A percentile compares a stretch with the other conserved stretches of the same genome.
Conservation (phyloP, 2,329 filamentous ascomycete genomes). For the Lecanicillium sp. region DNA sequence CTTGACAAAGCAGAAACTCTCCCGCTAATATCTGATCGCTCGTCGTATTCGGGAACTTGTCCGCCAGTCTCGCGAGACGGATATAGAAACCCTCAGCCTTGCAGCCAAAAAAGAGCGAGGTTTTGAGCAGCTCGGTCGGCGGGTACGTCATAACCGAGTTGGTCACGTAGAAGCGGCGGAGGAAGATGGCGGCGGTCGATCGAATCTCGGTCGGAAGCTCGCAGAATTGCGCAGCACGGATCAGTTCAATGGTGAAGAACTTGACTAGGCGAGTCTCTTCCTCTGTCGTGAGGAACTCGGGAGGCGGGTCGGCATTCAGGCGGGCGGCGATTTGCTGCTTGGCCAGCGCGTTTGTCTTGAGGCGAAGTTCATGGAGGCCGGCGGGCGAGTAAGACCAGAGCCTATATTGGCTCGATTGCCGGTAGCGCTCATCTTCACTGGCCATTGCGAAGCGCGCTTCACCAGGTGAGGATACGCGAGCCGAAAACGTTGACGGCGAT, state of each 20-base stretch:
- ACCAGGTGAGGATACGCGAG: neutral
- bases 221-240: slow-evolving; percentile 50
- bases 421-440: slow-evolving; percentile 86
- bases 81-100: slow-evolving; percentile 86
- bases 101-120: slow-evolving; percentile 84
- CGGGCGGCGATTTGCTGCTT: slow-evolving; percentile 52
- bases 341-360: slow-evolving; percentile 74
- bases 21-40: slow-evolving; percentile 81
- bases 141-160: slow-evolving; percentile 97
- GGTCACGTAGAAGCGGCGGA: slow-evolving; percentile 91
- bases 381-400: slow-evolving; percentile 86
- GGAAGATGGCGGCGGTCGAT: slow-evolving; percentile 75
- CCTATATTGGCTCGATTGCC: slow-evolving; percentile 81
- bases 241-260: slow-evolving; percentile 61
- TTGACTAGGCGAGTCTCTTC: slow-evolving; percentile 80
- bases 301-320: slow-evolving; percentile 48
- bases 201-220: slow-evolving; percentile 46
- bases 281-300: slow-evolving; percentile 74
- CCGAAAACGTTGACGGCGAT: neutral
- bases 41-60: slow-evolving; percentile 63
- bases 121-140: slow-evolving; percentile 81
- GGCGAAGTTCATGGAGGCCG: slow-evolving; percentile 64
- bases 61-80: slow-evolving; percentile 57
- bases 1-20: slow-evolving; percentile 89
- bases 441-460: slow-evolving; percentile 44